These are phyloP conservation scores for Mortierella sp. DNA, from an alignment of 371 early-diverging fungal species.

Conservation along the genomic window DNA sequence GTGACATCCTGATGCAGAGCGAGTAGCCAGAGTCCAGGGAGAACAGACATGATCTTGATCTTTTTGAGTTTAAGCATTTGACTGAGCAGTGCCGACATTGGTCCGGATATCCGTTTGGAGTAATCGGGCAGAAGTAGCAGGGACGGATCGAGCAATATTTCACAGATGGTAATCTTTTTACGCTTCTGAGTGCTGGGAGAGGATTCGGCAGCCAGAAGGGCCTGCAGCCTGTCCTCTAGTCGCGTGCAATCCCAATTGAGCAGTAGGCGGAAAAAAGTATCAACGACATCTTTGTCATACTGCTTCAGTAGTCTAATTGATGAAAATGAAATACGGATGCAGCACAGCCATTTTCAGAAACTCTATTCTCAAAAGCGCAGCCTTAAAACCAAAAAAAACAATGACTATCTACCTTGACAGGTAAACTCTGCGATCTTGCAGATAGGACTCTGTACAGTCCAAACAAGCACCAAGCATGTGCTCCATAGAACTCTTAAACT, in stretches of 20 bases:
- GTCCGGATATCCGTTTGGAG: constrained; percentile 15
- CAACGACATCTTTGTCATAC: constrained; percentile 25
- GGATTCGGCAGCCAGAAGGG: background rate
- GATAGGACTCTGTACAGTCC: constrained; percentile 37
- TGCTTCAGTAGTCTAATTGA: constrained; percentile 17
- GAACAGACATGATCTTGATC: constrained; percentile 28
- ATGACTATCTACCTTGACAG: constrained; percentile 13
- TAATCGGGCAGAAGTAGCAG: constrained; percentile 20
- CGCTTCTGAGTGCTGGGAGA: constrained; percentile 9
- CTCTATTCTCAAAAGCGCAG: background rate
- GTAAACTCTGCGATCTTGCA: constrained; percentile 34
- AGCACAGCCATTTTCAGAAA: background rate
- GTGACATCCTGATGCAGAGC: constrained; percentile 26
- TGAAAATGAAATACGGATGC: background rate
- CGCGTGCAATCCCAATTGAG: constrained; percentile 45
- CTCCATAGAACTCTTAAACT: constrained; percentile 32
- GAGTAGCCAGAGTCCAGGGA: constrained; percentile 50
- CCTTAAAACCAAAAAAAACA: background rate
- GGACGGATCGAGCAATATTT: constrained; percentile 42
- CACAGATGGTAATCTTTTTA: constrained; percentile 34
- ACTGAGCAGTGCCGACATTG: constrained; percentile 17
- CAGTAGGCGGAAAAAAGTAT: constrained; percentile 22
- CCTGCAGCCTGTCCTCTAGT: constrained; percentile 18
- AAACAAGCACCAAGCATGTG: constrained; percentile 24
- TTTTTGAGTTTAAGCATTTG: constrained; percentile 28